Evolutionary conservation across 2,329 filamentous ascomycete genomes (phyloP).

Genomic region (Coccinonectria pachysandricola): DNA sequence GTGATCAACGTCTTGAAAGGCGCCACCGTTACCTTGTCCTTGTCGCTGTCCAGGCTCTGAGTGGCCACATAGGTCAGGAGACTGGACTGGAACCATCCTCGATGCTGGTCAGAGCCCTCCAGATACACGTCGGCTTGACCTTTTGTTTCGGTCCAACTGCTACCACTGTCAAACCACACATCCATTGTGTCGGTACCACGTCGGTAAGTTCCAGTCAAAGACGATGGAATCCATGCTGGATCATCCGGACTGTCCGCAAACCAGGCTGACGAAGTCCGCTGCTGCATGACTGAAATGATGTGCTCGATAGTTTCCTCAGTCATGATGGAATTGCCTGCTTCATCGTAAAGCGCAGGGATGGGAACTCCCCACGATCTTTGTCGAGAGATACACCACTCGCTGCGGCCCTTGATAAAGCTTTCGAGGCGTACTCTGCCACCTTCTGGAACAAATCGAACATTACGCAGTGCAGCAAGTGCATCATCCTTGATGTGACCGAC

Average conservation of each 20-base stretch:
- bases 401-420: constrained; percentile 78
- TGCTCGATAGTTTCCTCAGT: constrained; percentile 71
- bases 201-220: constrained; percentile 50
- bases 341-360: constrained; percentile 79
- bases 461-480: constrained; percentile 58
- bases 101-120: constrained; percentile 91
- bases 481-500: constrained; percentile 70
- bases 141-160: constrained; percentile 64
- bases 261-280: constrained; percentile 84
- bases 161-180: constrained; percentile 98
- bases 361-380: constrained; percentile 95
- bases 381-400: constrained; percentile 95
- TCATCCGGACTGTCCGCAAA: constrained; percentile 77
- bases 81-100: constrained; percentile 97
- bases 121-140: constrained; percentile 73
- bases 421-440: constrained; percentile 64
- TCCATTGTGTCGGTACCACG: constrained; percentile 96
- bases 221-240: constrained; percentile 61
- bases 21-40: constrained; percentile 28
- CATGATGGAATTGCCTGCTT: constrained; percentile 64
- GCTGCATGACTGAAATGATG: constrained; percentile 67
- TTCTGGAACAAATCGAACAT: constrained; percentile 71
- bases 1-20: constrained; percentile 89
- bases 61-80: constrained; percentile 75
- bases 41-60: constrained; percentile 29